Evolutionary conservation across 495 filamentous ascomycete species (phyloP).

Genomic region (Daldinia bambusicola): DNA sequence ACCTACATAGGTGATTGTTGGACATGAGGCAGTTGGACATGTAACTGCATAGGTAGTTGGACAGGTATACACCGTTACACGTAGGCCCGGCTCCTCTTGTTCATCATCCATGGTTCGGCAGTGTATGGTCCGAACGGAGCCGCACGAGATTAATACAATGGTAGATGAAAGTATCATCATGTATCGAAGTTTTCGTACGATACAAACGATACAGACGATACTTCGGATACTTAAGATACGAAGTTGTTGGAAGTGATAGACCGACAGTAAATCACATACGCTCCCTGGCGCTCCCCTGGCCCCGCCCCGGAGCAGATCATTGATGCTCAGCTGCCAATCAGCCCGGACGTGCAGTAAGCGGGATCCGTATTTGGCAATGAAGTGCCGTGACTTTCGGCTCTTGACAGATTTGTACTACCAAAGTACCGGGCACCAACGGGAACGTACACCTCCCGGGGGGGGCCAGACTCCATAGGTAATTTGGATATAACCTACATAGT

Average conservation of each 20-base stretch:
- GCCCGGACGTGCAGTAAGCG: constrained; percentile 19
- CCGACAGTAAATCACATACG: constrained; percentile 15
- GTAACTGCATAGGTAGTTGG: constrained; percentile 10
- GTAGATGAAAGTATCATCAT: too few relatives aligned
- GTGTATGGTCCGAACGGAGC: constrained; percentile 42
- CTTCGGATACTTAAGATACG: constrained; percentile 2
- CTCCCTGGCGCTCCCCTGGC: constrained; percentile 10
- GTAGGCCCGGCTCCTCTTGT: constrained; percentile 38
- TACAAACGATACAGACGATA: background rate
- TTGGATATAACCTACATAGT: constrained; percentile 23
- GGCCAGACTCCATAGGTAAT: constrained; percentile 21
- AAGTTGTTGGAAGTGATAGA: constrained; percentile 21
- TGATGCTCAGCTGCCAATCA: constrained; percentile 24
- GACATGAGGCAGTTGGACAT: constrained; percentile 3
- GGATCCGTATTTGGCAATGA: constrained; percentile 31
- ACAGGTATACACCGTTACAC: constrained; percentile 34
- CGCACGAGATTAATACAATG: constrained; percentile 40
- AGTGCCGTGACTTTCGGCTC: constrained; percentile 20
- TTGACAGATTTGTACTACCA: constrained; percentile 33
- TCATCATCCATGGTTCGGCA: constrained; percentile 35
- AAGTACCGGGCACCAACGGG: constrained; percentile 24
- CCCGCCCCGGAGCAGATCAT: constrained; percentile 25
- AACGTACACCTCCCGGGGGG: constrained; percentile 13
- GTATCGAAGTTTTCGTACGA: background rate
- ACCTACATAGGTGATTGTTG: constrained; percentile 20